Evolutionary conservation across 2,329 filamentous ascomycete genomes (phyloP).

Genomic region (Aspergillus eucalypticola): DNA sequence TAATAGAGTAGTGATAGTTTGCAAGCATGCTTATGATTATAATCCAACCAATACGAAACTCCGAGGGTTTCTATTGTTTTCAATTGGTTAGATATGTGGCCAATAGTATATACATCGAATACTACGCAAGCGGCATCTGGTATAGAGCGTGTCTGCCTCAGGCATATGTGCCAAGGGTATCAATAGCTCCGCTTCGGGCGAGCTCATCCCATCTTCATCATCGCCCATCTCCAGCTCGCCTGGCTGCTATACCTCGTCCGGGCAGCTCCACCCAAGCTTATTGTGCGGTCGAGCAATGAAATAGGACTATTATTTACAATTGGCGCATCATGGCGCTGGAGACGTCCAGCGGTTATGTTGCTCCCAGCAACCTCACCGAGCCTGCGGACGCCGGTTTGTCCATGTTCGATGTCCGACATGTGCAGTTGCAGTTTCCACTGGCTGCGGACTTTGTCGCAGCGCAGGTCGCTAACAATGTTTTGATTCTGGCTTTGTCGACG

Average conservation of each 20-base stretch:
- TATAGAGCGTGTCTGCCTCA: constrained; percentile 2
- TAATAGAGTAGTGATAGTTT: background rate
- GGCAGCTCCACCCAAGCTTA: constrained; percentile 26
- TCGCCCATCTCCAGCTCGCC: constrained; percentile 4
- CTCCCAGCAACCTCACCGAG: constrained; percentile 63
- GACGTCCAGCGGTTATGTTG: constrained; percentile 69
- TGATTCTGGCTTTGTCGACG: constrained; percentile 87
- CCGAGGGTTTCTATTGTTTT: too few relatives aligned
- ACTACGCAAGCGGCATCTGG: background rate
- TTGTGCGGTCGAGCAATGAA: constrained; percentile 30
- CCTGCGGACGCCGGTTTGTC: constrained; percentile 66
- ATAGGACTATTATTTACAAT: constrained; percentile 23
- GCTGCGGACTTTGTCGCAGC: constrained; percentile 94
- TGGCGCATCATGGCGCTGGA: constrained; percentile 67
- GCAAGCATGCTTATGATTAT: background rate
- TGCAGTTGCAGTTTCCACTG: constrained; percentile 91
- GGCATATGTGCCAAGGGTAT: constrained; percentile 12
- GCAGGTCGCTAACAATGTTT: constrained; percentile 95
- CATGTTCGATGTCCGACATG: constrained; percentile 91
- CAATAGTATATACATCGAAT: too few relatives aligned
- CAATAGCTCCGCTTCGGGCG: constrained; percentile 17
- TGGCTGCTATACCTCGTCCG: background rate
- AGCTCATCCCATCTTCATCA: constrained; percentile 8
- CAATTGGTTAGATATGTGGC: too few relatives aligned
- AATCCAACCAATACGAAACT: background rate